Evolutionary conservation across 306 rosid genomes (phyloP).

Genomic region (Leucaena leucocephala): DNA sequence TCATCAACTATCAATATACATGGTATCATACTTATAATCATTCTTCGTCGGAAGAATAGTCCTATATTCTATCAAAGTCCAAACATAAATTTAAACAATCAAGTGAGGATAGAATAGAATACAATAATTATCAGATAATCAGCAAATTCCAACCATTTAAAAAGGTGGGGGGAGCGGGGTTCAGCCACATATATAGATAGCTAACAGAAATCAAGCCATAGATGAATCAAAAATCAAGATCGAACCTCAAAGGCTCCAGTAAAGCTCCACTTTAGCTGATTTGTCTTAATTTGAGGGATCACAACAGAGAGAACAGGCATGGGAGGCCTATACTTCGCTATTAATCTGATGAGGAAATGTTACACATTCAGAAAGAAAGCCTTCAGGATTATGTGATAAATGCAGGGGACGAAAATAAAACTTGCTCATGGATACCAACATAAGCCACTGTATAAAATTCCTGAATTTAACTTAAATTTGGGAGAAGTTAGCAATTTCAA

Average conservation of each 20-base stretch:
- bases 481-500: conserved; percentile 8
- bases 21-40: not conserved
- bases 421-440: conserved; percentile 12
- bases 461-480: conserved; percentile 9
- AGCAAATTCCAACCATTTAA: not conserved
- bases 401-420: conserved; percentile 2
- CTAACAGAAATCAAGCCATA: conserved; percentile 27
- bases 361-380: conserved; percentile 20
- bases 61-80: not conserved
- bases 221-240: conserved; percentile 25
- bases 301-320: conserved; percentile 95
- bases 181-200: conserved; percentile 2
- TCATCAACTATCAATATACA: not conserved
- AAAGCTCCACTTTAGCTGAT: conserved; percentile 92
- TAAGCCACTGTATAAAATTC: conserved; percentile 9
- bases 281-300: conserved; percentile 77
- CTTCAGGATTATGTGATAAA: not conserved
- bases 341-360: conserved; percentile 60
- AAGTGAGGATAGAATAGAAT: not conserved
- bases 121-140: not conserved
- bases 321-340: conserved; percentile 91
- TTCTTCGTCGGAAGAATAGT: not conserved
- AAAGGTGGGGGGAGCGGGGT: not conserved
- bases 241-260: conserved; percentile 94
- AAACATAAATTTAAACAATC: not conserved